A percentile compares a stretch with the other conserved stretches of the same genome.
Conservation (phyloP, 768 basidiomycete genomes). For the Suillus hirtellus region DNA sequence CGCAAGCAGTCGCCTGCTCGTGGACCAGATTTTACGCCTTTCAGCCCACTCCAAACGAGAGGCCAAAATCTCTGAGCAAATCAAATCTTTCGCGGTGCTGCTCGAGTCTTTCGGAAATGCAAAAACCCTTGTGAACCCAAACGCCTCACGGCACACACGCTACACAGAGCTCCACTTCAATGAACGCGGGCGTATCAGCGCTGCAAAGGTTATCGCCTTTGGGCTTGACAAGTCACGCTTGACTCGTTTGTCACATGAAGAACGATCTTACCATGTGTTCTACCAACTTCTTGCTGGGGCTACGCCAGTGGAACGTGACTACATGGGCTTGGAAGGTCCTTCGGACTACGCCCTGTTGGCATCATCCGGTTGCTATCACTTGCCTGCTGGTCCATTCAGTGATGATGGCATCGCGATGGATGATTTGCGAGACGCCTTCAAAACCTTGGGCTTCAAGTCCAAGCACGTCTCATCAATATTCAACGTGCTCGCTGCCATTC, state of each 20-base stretch:
- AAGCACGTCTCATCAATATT: conserved; percentile 59
- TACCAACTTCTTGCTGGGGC: conserved; percentile 67
- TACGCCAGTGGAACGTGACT: conserved; percentile 53
- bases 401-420: conserved; percentile 60
- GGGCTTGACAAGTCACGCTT: conserved; percentile 66
- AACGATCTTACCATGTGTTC: conserved; percentile 66
- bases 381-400: conserved; percentile 63
- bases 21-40: conserved; percentile 60
- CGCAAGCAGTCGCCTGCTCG: conserved; percentile 49
- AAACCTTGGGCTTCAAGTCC: conserved; percentile 59
- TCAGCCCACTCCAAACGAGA: conserved; percentile 60
- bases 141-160: conserved; percentile 61
- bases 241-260: conserved; percentile 53
- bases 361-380: conserved; percentile 60
- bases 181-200: conserved; percentile 52
- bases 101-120: conserved; percentile 68
- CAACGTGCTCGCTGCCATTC: conserved; percentile 50
- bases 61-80: conserved; percentile 50
- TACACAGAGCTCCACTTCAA: conserved; percentile 65
- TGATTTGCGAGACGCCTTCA: conserved; percentile 56
- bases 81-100: conserved; percentile 53
- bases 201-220: conserved; percentile 59
- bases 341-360: conserved; percentile 60
- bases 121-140: conserved; percentile 62
- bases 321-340: conserved; percentile 53